A percentile compares a stretch with the other conserved stretches of the same genome.
phyloP scores from a whole-genome alignment of 2,329 filamentous ascomycete genomes.

The Beauveria sp. region DNA sequence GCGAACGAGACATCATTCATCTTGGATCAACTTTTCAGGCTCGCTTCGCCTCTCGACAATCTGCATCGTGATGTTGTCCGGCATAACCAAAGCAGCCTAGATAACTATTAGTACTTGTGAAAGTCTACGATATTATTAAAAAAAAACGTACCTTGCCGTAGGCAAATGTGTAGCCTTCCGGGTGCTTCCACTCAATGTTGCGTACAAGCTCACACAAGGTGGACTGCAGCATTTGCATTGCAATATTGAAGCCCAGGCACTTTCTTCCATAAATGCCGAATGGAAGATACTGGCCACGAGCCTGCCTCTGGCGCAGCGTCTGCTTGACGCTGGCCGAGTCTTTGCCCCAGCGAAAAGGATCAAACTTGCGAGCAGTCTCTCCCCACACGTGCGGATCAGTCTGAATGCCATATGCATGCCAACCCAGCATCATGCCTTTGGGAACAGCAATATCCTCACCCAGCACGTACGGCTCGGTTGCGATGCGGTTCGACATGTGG shows the following conservation, averaged over 20 bases:
- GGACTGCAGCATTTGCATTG: not conserved
- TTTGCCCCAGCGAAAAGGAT: not conserved
- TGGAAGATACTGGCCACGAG: not conserved
- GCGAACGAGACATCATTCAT: not conserved
- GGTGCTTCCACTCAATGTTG: slow-evolving; percentile 4
- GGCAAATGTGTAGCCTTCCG: not conserved
- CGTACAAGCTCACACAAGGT: slow-evolving; percentile 3
- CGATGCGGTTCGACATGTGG: not conserved
- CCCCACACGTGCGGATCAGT: slow-evolving; percentile 1
- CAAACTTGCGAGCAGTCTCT: not conserved
- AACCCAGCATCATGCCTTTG: not conserved
- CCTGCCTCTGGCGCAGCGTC: slow-evolving; percentile 2
- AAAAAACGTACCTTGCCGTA: not conserved
- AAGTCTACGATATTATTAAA: not conserved
- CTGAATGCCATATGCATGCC: slow-evolving; percentile 5
- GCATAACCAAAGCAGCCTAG: not conserved
- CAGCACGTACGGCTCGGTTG: not conserved
- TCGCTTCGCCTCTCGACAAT: not conserved
- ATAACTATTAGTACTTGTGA: too few relatives aligned
- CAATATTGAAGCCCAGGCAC: not conserved
- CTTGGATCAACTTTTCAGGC: not conserved
- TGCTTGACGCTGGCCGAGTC: not conserved
- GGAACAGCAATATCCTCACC: not conserved
- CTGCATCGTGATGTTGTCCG: not conserved
- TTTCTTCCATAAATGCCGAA: not conserved